Evolutionary conservation across 331 rosid species (phyloP).

Genomic region (Malus hybrid): DNA sequence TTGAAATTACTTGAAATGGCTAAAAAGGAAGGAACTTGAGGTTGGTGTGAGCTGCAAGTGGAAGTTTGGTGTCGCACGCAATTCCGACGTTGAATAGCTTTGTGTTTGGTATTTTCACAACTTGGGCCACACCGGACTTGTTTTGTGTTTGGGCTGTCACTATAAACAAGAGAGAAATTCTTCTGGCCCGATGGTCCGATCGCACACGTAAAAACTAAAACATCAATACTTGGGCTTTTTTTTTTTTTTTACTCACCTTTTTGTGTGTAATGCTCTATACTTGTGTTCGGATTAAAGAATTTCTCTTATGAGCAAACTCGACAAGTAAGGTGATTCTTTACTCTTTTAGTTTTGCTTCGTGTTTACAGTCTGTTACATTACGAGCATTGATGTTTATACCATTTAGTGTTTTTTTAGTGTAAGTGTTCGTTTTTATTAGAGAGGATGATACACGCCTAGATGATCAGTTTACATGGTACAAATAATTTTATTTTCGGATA

Average conservation of each 20-base stretch:
- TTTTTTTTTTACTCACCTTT: too few relatives aligned
- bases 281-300: too few relatives aligned
- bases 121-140: neutral
- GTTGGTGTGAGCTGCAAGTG: neutral
- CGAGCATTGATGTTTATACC: neutral
- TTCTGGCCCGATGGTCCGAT: neutral
- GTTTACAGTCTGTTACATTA: neutral
- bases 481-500: too few relatives aligned
- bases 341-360: too few relatives aligned
- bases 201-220: neutral
- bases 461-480: neutral
- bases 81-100: too few relatives aligned
- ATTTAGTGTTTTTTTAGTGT: too few relatives aligned
- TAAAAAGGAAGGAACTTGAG: neutral
- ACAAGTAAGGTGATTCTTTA: neutral
- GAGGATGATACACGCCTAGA: neutral
- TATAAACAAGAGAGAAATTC: neutral
- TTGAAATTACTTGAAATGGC: neutral
- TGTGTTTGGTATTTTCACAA: neutral
- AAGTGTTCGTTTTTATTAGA: too few relatives aligned
- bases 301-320: too few relatives aligned
- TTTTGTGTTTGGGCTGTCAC: neutral
- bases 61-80: neutral
- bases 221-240: neutral
- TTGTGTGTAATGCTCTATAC: accelerated